These are phyloP conservation scores for Mycena chlorophos DNA, from an alignment of 768 basidiomycete genomes.

Conservation along the genomic window DNA sequence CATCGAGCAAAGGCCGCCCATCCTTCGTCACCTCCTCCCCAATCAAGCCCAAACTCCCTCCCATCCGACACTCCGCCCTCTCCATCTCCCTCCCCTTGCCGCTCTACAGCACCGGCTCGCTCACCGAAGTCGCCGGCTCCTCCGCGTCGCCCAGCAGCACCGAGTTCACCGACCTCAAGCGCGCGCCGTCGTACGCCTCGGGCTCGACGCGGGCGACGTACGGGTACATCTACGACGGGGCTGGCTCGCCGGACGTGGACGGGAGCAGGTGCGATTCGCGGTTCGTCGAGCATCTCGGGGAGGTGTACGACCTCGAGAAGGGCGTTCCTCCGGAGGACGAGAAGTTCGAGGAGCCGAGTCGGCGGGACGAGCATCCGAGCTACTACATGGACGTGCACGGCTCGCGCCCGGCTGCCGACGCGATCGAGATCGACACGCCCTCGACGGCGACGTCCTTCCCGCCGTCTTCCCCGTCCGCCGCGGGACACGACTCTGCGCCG, in stretches of 20 bases:
- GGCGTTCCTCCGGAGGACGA: not conserved
- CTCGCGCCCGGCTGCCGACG: slow-evolving; percentile 31
- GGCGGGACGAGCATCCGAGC: not conserved
- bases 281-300: not conserved
- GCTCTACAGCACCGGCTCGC: slow-evolving; percentile 4
- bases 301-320: not conserved
- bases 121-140: not conserved
- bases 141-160: not conserved
- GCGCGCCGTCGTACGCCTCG: slow-evolving; percentile 5
- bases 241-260: not conserved
- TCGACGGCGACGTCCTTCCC: slow-evolving; percentile 32
- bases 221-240: not conserved
- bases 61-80: not conserved
- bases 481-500: not conserved
- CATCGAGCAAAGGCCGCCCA: slow-evolving; percentile 16
- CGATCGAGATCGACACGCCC: slow-evolving; percentile 15
- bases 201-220: not conserved
- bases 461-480: slow-evolving; percentile 25
- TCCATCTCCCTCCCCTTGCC: slow-evolving; percentile 1
- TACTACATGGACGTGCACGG: not conserved
- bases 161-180: slow-evolving; percentile 2
- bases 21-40: not conserved
- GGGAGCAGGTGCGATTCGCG: not conserved
- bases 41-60: slow-evolving; percentile 7
- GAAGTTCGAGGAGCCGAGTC: not conserved